Evolutionary conservation across 176 grass and related monocot genomes (phyloP), one percentile per base, ranked within the genome.

Genomic region (Triticum urartu): DNA sequence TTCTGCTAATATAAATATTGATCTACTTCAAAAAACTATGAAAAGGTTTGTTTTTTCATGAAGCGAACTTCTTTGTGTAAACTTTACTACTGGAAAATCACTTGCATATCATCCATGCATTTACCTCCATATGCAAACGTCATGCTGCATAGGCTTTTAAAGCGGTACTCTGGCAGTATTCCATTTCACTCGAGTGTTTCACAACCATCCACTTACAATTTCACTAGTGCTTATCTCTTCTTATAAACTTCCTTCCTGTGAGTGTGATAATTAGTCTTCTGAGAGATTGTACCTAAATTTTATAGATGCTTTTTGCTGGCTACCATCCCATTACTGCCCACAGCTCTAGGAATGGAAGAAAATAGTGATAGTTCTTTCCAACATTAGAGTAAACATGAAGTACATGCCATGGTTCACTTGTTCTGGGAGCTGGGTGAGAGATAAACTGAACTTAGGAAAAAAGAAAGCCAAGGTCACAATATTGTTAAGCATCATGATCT

Each of bases 1-100:
- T 84, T 88, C 84, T 67, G 92, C 89, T 78, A 89, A 87, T 71
- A 89, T 33, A 86, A 81, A 89, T 84, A 91, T 26, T 50, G 86
- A 94, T 86, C 86, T 82, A 75, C 92, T 97, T 85, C 84, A 94
- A 90, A 89, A 85, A 77, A 84, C 77, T 69, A 20, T 89, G 80
- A 85, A 89, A 89, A 94, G 92, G 92, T 94, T 84, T 79, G 85
- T 84, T 50, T 81, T 68, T 3, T 85, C 62, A 78, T 78, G 43
- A 54, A 78, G 21, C 21, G 12, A 11, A 54, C 66, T 68, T 85
- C 50, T 15, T 78, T 78, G 20, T 58, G 30, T 85, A 78, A 85
- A 85, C 24, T 79, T 80, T 73, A 76, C 45, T 39, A 87, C 42
- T 5, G 2, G 68, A 40, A 75, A 85, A 67, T 90, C 62, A 87